These are phyloP conservation scores for Ganoderma leucocontextum DNA, from an alignment of 1,284 basidiomycete genomes.

Conservation along the genomic window DNA sequence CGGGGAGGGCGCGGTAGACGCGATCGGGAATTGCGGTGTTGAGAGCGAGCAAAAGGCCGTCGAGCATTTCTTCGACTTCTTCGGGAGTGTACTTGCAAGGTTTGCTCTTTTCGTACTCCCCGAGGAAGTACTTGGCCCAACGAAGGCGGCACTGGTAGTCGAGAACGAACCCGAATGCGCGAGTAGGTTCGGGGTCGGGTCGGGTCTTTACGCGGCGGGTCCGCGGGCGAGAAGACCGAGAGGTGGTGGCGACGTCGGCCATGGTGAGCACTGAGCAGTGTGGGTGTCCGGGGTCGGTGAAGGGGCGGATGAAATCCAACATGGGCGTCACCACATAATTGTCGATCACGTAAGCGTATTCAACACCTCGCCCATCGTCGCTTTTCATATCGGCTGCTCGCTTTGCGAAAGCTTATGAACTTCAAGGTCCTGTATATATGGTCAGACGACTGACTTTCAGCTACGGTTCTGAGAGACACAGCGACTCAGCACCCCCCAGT, in stretches of 20 bases:
- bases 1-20: neutral
- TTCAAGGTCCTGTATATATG: too few relatives aligned
- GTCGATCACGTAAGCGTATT: too few relatives aligned
- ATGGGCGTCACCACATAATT: too few relatives aligned
- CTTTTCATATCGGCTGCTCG: too few relatives aligned
- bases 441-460: too few relatives aligned
- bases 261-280: neutral
- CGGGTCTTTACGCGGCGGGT: neutral
- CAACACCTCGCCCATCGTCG: too few relatives aligned
- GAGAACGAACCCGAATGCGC: neutral
- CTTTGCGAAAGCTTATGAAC: too few relatives aligned
- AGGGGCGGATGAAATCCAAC: too few relatives aligned
- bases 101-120: neutral
- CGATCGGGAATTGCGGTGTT: neutral
- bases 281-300: too few relatives aligned
- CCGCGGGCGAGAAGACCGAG: too few relatives aligned
- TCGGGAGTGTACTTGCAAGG: neutral
- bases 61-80: neutral
- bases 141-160: neutral
- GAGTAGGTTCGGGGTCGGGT: neutral
- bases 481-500: too few relatives aligned
- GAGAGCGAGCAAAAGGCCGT: neutral
- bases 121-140: neutral
- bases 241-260: neutral
- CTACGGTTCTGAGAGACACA: too few relatives aligned